Base-by-base conservation (phyloP, 1,139 yeast species). In the Yamadazyma triangularis region DNA sequence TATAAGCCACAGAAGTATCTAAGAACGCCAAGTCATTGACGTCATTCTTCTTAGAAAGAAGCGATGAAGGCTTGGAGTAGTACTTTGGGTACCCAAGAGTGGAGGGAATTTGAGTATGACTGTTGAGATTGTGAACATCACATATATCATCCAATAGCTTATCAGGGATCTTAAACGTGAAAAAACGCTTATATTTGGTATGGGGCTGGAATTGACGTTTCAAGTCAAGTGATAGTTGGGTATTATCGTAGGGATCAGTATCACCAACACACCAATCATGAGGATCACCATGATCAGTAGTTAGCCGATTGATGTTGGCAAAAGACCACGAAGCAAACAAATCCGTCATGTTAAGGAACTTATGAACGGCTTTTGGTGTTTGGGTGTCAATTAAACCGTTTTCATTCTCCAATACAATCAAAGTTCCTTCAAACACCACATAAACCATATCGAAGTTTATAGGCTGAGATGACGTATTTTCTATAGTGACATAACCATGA, bases 251-350 rank as follows among this genome's bases (percentile, higher is more conserved):
- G 3, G 73, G 72, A 40, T 68, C 74, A 2, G 56, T 60, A 34
- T 67, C 74, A 2, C 72, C 72, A 16, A 55, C 62, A 45, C 73
- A 67, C 73, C 73, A 68, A 47, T 67, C 73, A 39, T 63, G 68
- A 4, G 73, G 73, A 37, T 67, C 70, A 1, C 72, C 73, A 34
- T 64, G 52, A 41, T 68, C 74, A 5, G 73, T 66, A 10, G 55
- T 60, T 15, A 68, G 48, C 25, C 74, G 44, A 40, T 64, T 70
- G 21, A 68, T 67, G 40, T 67, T 67, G 18, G 73, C 70, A 41
- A 57, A 67, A 6, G 70, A 53, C 73, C 73, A 68, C 23, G 65
- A 59, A 2, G 74, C 74, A 48, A 63, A 67, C 21, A 68, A 47
- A 39, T 68, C 74, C 25, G 64, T 50, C 72, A 67, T 67, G 35